Evolutionary conservation across 768 basidiomycete species (phyloP), one percentile per base, ranked within the genome.

Genomic region (Punctularia strigosozonata): DNA sequence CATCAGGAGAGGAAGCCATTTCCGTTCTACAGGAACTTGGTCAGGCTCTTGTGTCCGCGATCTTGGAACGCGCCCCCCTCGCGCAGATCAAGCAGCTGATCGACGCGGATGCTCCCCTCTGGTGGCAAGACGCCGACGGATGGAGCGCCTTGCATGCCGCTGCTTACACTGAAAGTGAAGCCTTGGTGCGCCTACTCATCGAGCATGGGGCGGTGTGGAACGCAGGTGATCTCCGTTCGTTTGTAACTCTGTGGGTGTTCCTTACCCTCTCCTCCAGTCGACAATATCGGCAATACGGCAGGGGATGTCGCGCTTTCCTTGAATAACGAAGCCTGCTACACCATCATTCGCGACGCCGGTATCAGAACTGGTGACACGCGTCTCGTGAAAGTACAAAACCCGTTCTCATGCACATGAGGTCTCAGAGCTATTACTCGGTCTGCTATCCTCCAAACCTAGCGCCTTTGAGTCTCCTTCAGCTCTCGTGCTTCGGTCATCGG

Each of bases 201-300:
- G 66, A 77, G n/a, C 68, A 74, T 40, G 91, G 94, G 10, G 91
- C 88, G 1, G 54, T 89, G 0, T 99, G 95, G 95, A 95, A 92
- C 57, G 71, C 85, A 49, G 77, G 89, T 77, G 46, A 25, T 43
- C n/a, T 4, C 41, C 25, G 15, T n/a, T 36, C 10, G 10, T 45
- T 25, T 25, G 23, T 18, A 15, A 18, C 4, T 14, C 24, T 20
- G 23, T 10, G 10, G 7, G 31, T 26, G 12, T 23, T 36, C 13
- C 7, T 36, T 37, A 10, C 23, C 31, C 33, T 34, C 25, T 39
- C 25, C 39, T 36, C 6, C 46, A 84, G 89, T 84, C 45, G 89
- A 95, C 53, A 69, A 78, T 43, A 58, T 79, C 42, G 73, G 76
- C 30, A 75, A 81, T 50, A 94, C 89, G 6, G 87, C 95, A 1